These are phyloP conservation scores for Blastobotrys illinoisensis DNA, from an alignment of 1,139 yeast species.

Conservation along the genomic window DNA sequence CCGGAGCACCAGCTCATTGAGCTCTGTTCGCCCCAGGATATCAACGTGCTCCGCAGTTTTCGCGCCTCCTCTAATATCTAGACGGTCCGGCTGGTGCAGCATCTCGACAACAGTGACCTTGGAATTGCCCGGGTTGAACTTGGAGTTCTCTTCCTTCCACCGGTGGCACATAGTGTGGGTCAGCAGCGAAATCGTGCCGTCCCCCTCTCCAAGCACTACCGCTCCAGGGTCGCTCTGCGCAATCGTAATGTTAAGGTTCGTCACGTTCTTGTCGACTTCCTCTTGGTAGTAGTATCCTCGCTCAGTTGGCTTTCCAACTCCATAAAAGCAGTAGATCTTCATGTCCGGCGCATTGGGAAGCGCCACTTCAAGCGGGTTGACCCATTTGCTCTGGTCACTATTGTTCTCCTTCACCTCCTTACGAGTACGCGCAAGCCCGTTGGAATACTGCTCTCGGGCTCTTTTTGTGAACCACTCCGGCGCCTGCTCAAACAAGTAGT, in stretches of 20 bases:
- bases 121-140: slow-evolving; percentile 76
- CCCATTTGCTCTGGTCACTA: slow-evolving; percentile 72
- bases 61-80: slow-evolving; percentile 95
- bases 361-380: slow-evolving; percentile 85
- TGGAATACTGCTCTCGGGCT: slow-evolving; percentile 66
- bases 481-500: slow-evolving; percentile 54
- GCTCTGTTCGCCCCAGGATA: slow-evolving; percentile 85
- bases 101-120: slow-evolving; percentile 80
- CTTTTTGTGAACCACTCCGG: slow-evolving; percentile 73
- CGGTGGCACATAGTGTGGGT: slow-evolving; percentile 79
- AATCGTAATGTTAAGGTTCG: slow-evolving; percentile 62
- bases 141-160: slow-evolving; percentile 68
- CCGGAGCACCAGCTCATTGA: slow-evolving; percentile 75
- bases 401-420: slow-evolving; percentile 60
- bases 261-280: slow-evolving; percentile 40
- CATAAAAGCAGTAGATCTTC: slow-evolving; percentile 86
- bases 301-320: slow-evolving; percentile 94
- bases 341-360: slow-evolving; percentile 91
- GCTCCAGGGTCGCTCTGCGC: slow-evolving; percentile 53
- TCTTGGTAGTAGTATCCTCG: slow-evolving; percentile 84
- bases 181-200: slow-evolving; percentile 85
- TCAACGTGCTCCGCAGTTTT: slow-evolving; percentile 98
- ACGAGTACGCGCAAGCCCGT: slow-evolving; percentile 60
- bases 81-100: slow-evolving; percentile 86
- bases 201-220: slow-evolving; percentile 85